phyloP scores from a whole-genome alignment of 2,329 filamentous ascomycete genomes.

The Shiraia sp. region DNA sequence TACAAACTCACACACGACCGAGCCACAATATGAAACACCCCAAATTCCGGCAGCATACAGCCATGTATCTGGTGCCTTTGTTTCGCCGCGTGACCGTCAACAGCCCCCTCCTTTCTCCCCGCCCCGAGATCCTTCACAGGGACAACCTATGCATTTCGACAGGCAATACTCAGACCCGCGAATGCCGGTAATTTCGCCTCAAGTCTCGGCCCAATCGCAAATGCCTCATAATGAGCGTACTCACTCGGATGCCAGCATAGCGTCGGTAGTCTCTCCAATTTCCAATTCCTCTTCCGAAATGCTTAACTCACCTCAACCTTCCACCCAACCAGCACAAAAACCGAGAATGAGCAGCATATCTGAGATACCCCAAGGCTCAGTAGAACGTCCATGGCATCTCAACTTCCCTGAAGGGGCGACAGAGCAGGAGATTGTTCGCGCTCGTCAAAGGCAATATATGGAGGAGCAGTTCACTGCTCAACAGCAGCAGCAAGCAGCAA shows the following conservation, averaged over 20 bases:
- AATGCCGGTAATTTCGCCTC: conserved; percentile 38
- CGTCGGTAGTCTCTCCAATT: conserved; percentile 38
- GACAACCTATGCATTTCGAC: conserved; percentile 13
- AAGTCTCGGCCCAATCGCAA: conserved; percentile 36
- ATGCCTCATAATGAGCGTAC: conserved; percentile 24
- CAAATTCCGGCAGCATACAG: conserved; percentile 42
- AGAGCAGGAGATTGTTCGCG: conserved; percentile 43
- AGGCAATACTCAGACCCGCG: conserved; percentile 33
- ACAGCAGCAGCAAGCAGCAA: conserved; percentile 33
- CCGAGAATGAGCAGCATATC: conserved; percentile 43
- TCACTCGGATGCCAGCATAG: conserved; percentile 32
- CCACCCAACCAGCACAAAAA: conserved; percentile 25
- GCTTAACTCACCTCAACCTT: conserved; percentile 8
- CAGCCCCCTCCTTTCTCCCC: conserved; percentile 16
- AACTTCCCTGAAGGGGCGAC: conserved; percentile 40
- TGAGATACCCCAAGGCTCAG: conserved; percentile 25
- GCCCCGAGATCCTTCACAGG: conserved; percentile 8
- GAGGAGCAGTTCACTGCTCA: conserved; percentile 38
- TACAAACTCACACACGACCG: conserved; percentile 21
- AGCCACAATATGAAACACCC: conserved; percentile 42
- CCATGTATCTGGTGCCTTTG: conserved; percentile 36
- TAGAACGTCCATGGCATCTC: conserved; percentile 39
- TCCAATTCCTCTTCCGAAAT: conserved; percentile 25
- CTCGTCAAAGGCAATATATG: conserved; percentile 42
- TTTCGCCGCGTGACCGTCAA: conserved; percentile 25